Evolutionary conservation across 129 eudicot genomes (phyloP).

Genomic region (Dittrichia graveolens): DNA sequence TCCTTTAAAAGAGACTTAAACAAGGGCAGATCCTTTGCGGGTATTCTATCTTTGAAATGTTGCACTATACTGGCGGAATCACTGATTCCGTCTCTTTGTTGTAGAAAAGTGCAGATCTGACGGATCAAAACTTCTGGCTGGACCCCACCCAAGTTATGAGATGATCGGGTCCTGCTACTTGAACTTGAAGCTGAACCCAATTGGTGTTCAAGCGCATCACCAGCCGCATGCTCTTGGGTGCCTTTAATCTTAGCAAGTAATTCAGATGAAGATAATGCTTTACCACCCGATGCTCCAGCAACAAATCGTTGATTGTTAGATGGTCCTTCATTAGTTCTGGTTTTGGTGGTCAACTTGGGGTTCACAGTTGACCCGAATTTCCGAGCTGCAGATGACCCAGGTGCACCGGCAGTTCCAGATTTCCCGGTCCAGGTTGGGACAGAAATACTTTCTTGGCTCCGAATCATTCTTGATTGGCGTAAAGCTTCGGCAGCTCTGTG

Average conservation of each 20-base stretch:
- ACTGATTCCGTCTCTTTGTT: constrained; percentile 67
- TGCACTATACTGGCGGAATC: constrained; percentile 74
- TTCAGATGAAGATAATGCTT: constrained; percentile 79
- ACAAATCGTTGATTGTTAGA: constrained; percentile 35
- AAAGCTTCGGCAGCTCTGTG: constrained; percentile 94
- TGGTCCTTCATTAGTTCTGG: constrained; percentile 41
- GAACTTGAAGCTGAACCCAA: constrained; percentile 47
- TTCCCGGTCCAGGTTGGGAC: constrained; percentile 94
- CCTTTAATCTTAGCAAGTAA: constrained; percentile 75
- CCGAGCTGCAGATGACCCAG: constrained; percentile 46
- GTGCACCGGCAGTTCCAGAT: constrained; percentile 94
- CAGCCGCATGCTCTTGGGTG: constrained; percentile 64
- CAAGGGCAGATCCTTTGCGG: constrained; percentile 74
- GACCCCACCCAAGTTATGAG: constrained; percentile 47
- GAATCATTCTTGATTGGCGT: constrained; percentile 84
- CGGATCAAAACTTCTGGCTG: constrained; percentile 88
- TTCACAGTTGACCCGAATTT: constrained; percentile 85
- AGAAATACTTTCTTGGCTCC: constrained; percentile 74
- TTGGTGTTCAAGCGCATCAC: constrained; percentile 83
- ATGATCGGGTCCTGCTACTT: constrained; percentile 24
- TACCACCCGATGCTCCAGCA: constrained; percentile 78
- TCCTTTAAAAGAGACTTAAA: constrained; percentile 90
- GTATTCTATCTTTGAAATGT: constrained; percentile 76
- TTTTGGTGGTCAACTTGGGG: constrained; percentile 42
- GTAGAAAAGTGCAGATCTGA: constrained; percentile 86